Evolutionary conservation across 768 basidiomycete species (phyloP).

Genomic region (Ramaria rubella): DNA sequence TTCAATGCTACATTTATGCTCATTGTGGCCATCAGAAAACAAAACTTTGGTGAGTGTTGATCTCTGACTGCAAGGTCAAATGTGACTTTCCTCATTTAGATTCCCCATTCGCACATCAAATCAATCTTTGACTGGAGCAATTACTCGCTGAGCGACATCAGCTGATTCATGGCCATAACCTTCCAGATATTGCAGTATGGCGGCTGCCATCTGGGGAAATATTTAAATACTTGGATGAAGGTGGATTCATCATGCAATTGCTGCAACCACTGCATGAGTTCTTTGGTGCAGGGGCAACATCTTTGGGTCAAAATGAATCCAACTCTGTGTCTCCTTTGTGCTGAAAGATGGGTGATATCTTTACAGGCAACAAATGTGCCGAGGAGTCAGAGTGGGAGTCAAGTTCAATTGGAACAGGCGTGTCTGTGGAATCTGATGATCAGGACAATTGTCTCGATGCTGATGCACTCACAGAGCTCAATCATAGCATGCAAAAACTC

Average conservation of each 20-base stretch:
- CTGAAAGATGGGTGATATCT: not conserved
- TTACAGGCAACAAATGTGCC: not conserved
- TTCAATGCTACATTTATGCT: not conserved
- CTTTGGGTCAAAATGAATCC: not conserved
- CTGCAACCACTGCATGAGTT: not conserved
- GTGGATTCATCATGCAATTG: not conserved
- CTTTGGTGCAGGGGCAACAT: not conserved
- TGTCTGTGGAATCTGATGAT: not conserved
- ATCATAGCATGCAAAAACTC: too few relatives aligned
- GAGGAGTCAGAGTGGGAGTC: not conserved
- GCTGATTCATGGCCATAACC: not conserved
- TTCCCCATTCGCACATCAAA: not conserved
- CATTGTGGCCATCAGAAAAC: not conserved
- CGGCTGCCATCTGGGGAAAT: not conserved
- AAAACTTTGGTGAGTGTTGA: not conserved
- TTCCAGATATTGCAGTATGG: not conserved
- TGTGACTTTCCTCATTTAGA: not conserved
- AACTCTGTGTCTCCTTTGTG: not conserved
- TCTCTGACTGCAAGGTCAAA: not conserved
- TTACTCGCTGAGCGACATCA: not conserved
- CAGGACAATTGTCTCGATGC: not conserved
- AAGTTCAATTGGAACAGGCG: not conserved
- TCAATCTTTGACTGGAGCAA: not conserved
- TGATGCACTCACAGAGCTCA: not conserved
- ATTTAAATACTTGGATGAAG: not conserved